Percentiles rank a stretch among this genome's conserved stretches.
Evolutionary conservation across 2,329 filamentous ascomycete genomes (phyloP).

Genomic region (Xylaria sp.): DNA sequence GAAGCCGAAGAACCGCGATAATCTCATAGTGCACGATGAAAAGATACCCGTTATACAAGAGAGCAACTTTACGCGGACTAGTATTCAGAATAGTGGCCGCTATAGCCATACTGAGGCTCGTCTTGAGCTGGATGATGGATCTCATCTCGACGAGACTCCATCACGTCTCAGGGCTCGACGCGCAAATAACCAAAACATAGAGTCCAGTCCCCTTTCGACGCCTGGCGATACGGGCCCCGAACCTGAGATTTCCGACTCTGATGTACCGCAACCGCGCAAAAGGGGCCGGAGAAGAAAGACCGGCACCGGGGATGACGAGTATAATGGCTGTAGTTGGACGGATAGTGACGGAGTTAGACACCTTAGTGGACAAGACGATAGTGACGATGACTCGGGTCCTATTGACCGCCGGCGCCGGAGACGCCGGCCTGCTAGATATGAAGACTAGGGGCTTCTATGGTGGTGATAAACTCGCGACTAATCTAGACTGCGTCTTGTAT

Average conservation of each 20-base stretch:
- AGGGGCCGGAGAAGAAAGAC: conserved; percentile 36
- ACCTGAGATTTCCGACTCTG: conserved; percentile 41
- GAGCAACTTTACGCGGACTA: conserved; percentile 28
- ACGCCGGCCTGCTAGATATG: conserved; percentile 46
- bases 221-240: conserved; percentile 38
- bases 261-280: conserved; percentile 33
- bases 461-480: not conserved
- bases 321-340: conserved; percentile 45
- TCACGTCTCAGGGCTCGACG: conserved; percentile 41
- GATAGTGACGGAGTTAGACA: conserved; percentile 42
- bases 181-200: conserved; percentile 28
- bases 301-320: conserved; percentile 44
- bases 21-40: conserved; percentile 1
- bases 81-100: conserved; percentile 34
- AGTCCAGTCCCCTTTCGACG: conserved; percentile 47
- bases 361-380: conserved; percentile 37
- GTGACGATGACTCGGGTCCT: conserved; percentile 40
- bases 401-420: conserved; percentile 40
- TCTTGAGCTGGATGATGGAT: conserved; percentile 42
- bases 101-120: conserved; percentile 45
- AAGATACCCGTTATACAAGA: conserved; percentile 18
- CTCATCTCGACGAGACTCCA: conserved; percentile 37
- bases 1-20: conserved; percentile 40
- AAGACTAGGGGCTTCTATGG: conserved; percentile 38
- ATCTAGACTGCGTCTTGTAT: not conserved